Conservation (phyloP, 441 rosid species). For the Eutrema salsugineum region DNA sequence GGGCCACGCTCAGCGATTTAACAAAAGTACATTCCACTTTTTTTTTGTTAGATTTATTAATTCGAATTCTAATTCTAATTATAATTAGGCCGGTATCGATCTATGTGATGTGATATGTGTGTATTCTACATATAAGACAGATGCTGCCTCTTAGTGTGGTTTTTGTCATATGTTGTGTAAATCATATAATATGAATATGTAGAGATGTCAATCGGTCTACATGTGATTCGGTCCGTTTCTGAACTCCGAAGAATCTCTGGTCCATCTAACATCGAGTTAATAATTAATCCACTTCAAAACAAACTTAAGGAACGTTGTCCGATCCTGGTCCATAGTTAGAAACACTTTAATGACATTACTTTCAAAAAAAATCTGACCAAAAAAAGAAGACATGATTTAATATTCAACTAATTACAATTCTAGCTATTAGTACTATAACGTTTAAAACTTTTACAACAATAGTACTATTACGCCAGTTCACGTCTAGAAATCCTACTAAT, state of each 20-base stretch:
- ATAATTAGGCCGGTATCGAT: constrained; percentile 1
- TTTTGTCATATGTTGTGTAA: background rate
- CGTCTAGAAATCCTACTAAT: background rate
- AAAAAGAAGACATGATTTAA: too few species aligned
- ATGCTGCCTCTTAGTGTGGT: constrained; percentile 11
- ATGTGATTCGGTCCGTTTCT: background rate
- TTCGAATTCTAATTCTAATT: background rate
- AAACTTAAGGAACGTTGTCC: background rate
- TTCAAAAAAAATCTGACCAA: too few species aligned
- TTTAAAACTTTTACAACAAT: background rate
- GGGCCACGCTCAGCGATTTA: constrained; percentile 27
- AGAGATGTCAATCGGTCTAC: background rate
- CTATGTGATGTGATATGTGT: constrained; percentile 11
- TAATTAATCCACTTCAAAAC: background rate
- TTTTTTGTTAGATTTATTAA: too few species aligned
- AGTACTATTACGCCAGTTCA: background rate
- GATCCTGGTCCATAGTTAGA: background rate
- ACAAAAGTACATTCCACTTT: constrained; percentile 12
- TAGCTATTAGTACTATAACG: background rate
- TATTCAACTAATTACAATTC: background rate
- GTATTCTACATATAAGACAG: constrained; percentile 17
- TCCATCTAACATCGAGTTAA: background rate
- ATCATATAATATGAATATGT: background rate
- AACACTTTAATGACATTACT: too few species aligned
- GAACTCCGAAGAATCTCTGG: background rate